phyloP scores from a whole-genome alignment of 139 green algal genomes.

The Chlamydomonas incerta region DNA sequence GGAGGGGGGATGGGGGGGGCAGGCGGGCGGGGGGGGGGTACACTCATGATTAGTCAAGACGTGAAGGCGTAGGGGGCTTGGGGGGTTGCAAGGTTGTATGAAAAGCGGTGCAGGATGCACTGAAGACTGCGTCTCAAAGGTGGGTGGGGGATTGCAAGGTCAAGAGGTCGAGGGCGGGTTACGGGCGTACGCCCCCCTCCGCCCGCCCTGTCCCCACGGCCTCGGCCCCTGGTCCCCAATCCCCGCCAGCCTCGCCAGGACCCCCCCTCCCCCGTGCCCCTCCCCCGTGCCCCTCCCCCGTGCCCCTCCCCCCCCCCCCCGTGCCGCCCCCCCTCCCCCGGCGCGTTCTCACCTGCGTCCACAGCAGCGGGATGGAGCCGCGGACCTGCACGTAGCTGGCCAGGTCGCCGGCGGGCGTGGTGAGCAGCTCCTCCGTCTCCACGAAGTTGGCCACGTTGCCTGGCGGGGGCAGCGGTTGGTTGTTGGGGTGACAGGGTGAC shows the following conservation, averaged over 20 bases:
- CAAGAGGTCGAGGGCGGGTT: neutral
- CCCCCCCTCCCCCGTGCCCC: neutral
- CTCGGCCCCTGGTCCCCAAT: too few relatives aligned
- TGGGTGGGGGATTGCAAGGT: too few relatives aligned
- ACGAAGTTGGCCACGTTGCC: conserved; percentile 90
- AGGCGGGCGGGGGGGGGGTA: neutral
- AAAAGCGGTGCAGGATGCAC: too few relatives aligned
- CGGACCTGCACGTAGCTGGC: conserved; percentile 65
- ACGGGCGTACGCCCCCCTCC: too few relatives aligned
- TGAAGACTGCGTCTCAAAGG: too few relatives aligned
- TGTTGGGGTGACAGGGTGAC: too few relatives aligned
- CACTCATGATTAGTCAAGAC: too few relatives aligned
- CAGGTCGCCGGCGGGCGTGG: conserved; percentile 9
- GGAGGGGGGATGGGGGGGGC: too few relatives aligned
- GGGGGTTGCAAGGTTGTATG: neutral
- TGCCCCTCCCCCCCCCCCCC: neutral
- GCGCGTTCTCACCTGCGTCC: conserved; percentile 64
- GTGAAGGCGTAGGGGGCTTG: neutral
- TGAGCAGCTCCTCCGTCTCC: conserved; percentile 91
- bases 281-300: neutral
- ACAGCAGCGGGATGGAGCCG: conserved; percentile 89
- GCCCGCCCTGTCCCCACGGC: too few relatives aligned
- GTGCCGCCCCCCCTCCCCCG: neutral
- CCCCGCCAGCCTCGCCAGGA: too few relatives aligned
- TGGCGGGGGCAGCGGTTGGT: neutral